Percentiles rank a stretch among this genome's conserved stretches.
phyloP scores from a whole-genome alignment of 2,329 filamentous ascomycete species.

The Penicillium hesseltinei region DNA sequence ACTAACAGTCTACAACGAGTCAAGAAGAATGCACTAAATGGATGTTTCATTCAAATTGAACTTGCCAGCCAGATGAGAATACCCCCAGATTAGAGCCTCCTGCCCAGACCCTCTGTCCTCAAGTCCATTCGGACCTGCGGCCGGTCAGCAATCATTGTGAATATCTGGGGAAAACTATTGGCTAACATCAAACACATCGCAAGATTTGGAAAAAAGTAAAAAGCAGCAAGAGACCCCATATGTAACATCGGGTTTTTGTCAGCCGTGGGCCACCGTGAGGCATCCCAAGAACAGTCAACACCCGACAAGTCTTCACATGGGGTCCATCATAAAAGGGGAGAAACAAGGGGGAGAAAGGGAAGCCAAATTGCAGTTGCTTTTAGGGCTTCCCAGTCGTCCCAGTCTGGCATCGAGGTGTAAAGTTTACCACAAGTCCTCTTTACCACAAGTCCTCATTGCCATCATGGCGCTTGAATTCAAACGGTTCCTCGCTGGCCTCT shows the following conservation, averaged over 20 bases:
- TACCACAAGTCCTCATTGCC: background rate
- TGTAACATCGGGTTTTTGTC: background rate
- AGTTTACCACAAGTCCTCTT: background rate
- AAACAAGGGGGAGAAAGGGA: background rate
- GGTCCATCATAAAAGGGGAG: background rate
- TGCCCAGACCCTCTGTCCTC: constrained; percentile 4
- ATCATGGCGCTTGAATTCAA: background rate
- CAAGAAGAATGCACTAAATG: background rate
- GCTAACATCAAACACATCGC: background rate
- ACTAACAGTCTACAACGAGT: background rate
- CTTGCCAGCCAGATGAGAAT: background rate
- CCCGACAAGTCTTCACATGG: background rate
- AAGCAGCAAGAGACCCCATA: background rate
- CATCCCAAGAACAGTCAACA: background rate
- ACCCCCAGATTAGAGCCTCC: background rate
- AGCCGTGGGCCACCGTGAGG: background rate
- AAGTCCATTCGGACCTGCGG: background rate
- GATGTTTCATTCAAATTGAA: background rate
- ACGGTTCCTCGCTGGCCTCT: background rate
- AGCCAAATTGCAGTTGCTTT: background rate
- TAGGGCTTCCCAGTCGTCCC: background rate
- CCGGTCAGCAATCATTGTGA: constrained; percentile 3
- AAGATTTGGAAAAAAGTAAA: no score
- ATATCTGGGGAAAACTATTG: background rate
- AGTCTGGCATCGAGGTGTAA: background rate